Conservation (phyloP, 371 early-diverging fungal species). For the Rhizopus stolonifer region DNA sequence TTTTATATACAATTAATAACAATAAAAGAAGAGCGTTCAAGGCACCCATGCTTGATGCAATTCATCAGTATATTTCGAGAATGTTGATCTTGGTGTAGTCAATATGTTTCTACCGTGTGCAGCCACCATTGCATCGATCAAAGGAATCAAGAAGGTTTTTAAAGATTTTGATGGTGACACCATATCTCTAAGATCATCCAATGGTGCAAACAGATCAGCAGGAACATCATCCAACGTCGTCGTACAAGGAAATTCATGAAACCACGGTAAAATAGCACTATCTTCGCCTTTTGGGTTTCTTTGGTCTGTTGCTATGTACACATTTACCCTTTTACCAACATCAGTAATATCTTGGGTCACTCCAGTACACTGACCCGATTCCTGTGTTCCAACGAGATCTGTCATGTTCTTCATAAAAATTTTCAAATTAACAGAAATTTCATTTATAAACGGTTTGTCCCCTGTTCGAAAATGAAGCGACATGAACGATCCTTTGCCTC, state of each 20-base stretch:
- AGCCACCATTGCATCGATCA: conserved; percentile 49
- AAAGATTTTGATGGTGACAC: conserved; percentile 33
- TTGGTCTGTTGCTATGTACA: conserved; percentile 46
- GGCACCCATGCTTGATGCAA: conserved; percentile 33
- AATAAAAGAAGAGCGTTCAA: too few species aligned
- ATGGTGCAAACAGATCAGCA: conserved; percentile 21
- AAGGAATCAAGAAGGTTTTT: conserved; percentile 26
- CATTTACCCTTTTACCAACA: background rate
- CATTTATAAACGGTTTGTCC: conserved; percentile 30
- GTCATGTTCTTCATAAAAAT: conserved; percentile 25
- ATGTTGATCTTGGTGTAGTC: conserved; percentile 45
- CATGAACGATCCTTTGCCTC: conserved; percentile 28
- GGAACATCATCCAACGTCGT: conserved; percentile 36
- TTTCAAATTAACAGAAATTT: conserved; percentile 19
- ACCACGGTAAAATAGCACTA: conserved; percentile 32
- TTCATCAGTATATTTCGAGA: conserved; percentile 40
- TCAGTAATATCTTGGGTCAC: background rate
- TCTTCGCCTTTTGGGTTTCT: conserved; percentile 24
- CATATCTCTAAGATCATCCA: conserved; percentile 26
- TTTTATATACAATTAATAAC: too few species aligned
- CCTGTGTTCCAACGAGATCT: background rate
- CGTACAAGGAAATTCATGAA: conserved; percentile 38
- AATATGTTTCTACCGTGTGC: conserved; percentile 35
- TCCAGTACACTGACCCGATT: background rate
- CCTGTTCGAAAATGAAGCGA: conserved; percentile 45